These are phyloP conservation scores for Lyophyllum atratum DNA, from an alignment of 768 basidiomycete species.

Conservation along the genomic window DNA sequence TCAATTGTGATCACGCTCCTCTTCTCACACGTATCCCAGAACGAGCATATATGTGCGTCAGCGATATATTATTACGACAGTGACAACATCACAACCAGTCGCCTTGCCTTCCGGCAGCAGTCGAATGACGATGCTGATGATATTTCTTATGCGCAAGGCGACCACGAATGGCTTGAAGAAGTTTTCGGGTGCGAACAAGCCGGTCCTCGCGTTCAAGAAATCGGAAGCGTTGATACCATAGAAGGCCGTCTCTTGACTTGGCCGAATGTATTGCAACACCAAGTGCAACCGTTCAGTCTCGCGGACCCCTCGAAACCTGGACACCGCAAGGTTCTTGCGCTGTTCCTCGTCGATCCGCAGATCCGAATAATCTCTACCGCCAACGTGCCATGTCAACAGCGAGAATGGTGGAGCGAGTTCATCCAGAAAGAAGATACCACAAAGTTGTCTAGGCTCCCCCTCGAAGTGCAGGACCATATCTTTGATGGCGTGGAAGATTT, in stretches of 20 bases:
- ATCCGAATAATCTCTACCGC: conserved; percentile 4
- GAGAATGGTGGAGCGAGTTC: not conserved
- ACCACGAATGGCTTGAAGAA: conserved; percentile 8
- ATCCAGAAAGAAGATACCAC: not conserved
- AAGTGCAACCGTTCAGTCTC: conserved; percentile 12
- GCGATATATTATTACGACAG: conserved; percentile 19
- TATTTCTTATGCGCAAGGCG: not conserved
- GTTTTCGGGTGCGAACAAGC: conserved; percentile 5
- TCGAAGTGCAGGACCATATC: conserved; percentile 18
- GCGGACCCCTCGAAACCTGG: conserved; percentile 13
- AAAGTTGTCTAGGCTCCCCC: conserved; percentile 16
- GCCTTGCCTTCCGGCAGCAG: conserved; percentile 13
- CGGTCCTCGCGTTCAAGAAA: conserved; percentile 2
- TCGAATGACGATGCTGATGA: not conserved
- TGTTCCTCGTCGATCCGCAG: conserved; percentile 8
- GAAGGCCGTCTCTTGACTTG: conserved; percentile 17
- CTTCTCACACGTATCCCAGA: not conserved
- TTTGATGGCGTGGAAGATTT: conserved; percentile 15
- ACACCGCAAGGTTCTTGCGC: conserved; percentile 15
- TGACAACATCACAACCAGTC: conserved; percentile 14
- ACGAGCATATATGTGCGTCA: conserved; percentile 21
- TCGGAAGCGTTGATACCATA: conserved; percentile 8
- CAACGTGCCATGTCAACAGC: conserved; percentile 1
- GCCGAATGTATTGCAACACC: conserved; percentile 17
- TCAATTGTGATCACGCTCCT: not conserved